Evolutionary conservation across 208 protist species (phyloP).

Genomic region (Wallacemonas sp.): DNA sequence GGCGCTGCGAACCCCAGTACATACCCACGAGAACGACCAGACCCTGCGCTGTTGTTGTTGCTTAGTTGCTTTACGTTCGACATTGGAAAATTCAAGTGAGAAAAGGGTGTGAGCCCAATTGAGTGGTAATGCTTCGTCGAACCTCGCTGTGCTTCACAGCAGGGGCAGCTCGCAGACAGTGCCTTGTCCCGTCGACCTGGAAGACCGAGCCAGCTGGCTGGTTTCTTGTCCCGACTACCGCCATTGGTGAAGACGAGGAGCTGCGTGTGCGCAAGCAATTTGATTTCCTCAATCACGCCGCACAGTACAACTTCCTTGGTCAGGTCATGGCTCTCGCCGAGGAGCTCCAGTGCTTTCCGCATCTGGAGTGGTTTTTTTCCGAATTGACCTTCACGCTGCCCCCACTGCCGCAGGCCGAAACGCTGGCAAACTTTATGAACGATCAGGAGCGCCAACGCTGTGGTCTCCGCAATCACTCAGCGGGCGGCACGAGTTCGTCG

Average conservation of each 20-base stretch:
- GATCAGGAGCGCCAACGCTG: conserved; percentile 79
- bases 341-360: conserved; percentile 72
- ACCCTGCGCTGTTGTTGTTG: too few species aligned
- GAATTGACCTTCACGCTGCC: conserved; percentile 75
- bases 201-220: conserved; percentile 58
- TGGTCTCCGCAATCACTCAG: conserved; percentile 72
- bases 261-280: conserved; percentile 70
- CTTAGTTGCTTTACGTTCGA: too few species aligned
- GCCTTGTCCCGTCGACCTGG: conserved; percentile 56
- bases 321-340: conserved; percentile 80
- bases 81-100: too few species aligned
- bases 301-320: conserved; percentile 82
- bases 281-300: conserved; percentile 77
- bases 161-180: conserved; percentile 29
- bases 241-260: conserved; percentile 43
- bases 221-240: conserved; percentile 56
- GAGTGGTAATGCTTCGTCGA: background rate
- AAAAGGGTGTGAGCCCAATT: background rate
- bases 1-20: too few species aligned
- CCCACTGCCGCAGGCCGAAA: conserved; percentile 59
- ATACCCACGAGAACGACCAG: too few species aligned
- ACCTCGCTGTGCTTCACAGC: conserved; percentile 2
- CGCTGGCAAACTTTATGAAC: conserved; percentile 86
- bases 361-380: conserved; percentile 83
- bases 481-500: conserved; percentile 53